Base-by-base conservation (phyloP, 1,139 yeast genomes). In the Meyerozyma sp. region DNA sequence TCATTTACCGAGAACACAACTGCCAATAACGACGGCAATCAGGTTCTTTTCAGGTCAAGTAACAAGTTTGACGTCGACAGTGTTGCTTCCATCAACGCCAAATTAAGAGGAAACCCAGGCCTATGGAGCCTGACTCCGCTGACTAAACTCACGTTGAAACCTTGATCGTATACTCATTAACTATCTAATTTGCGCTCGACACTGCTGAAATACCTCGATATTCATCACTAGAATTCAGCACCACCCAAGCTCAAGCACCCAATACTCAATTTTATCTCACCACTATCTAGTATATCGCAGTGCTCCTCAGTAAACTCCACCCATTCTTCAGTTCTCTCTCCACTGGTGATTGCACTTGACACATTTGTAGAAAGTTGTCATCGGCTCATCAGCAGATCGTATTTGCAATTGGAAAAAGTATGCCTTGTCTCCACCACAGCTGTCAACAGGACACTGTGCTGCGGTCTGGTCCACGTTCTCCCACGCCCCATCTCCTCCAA, bases 401-500 rank as follows among this genome's bases (percentile, higher is more conserved):
- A 93, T 93, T 65, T 93, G 99, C 48, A 93, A 73, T 67, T 93
- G 98, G 75, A 91, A 94, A 73, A 89, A 93, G 65, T 94, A 93
- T 0, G 98, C 99, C 63, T 89, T 87, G 53, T 81, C 87, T 49
- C 86, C 84, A 40, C 90, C 95, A 70, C 98, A 93, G 1, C 75
- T 65, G 49, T 87, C 95, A 38, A 79, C 73, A 3, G 97, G 96
- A 70, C 98, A 93, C 61, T 93, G 96, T 0, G 93, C 85, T 2
- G 80, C 71, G 0, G 93, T 85, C 57, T 85, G 93, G 60, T 94
- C 98, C 27, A 94, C 98, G 59, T 93, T 91, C 62, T 93, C 98
- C 98, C 98, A 93, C 3, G 98, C 95, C 25, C 96, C 98, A 52
- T 84, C 94, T 36, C 96, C 96, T 47, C 99, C 98, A 25, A 93